Percentiles rank a stretch among this genome's conserved stretches.
Evolutionary conservation across 73 alveolate species (phyloP).

Genomic region (Paramecium pentaurelia): DNA sequence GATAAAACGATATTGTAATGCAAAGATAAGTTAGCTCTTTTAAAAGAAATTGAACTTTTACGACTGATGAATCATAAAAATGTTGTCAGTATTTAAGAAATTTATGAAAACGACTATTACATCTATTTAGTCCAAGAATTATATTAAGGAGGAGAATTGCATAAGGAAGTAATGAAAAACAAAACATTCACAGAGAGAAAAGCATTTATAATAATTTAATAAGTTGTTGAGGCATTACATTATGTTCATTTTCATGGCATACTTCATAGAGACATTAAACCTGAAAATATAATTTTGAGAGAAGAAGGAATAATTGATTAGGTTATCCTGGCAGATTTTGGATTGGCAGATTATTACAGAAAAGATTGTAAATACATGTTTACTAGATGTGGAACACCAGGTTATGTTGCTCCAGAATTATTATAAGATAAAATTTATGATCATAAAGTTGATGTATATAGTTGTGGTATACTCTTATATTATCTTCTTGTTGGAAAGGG

Average conservation of each 20-base stretch:
- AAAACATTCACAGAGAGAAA: conserved; percentile 15
- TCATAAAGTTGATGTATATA: conserved; percentile 72
- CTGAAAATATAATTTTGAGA: conserved; percentile 77
- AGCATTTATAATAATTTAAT: conserved; percentile 28
- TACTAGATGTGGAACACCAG: conserved; percentile 75
- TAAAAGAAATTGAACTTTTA: background rate
- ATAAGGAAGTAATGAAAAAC: conserved; percentile 30
- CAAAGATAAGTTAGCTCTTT: background rate
- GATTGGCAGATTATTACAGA: conserved; percentile 73
- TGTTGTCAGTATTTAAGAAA: conserved; percentile 47
- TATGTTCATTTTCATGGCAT: conserved; percentile 77
- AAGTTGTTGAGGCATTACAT: conserved; percentile 60
- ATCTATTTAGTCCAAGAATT: conserved; percentile 62
- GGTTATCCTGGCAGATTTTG: conserved; percentile 77
- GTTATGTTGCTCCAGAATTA: conserved; percentile 74
- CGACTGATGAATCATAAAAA: background rate
- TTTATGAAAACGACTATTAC: conserved; percentile 63
- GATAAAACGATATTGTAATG: background rate
- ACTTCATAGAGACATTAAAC: conserved; percentile 85
- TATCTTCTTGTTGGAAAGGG: conserved; percentile 64
- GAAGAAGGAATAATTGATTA: conserved; percentile 65
- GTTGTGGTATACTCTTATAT: conserved; percentile 68
- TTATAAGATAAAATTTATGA: conserved; percentile 62
- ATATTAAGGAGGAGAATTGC: conserved; percentile 64
- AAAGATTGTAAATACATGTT: conserved; percentile 48